phyloP scores from a whole-genome alignment of 176 grass and related monocot species.

The Eremochloa ophiuroides region DNA sequence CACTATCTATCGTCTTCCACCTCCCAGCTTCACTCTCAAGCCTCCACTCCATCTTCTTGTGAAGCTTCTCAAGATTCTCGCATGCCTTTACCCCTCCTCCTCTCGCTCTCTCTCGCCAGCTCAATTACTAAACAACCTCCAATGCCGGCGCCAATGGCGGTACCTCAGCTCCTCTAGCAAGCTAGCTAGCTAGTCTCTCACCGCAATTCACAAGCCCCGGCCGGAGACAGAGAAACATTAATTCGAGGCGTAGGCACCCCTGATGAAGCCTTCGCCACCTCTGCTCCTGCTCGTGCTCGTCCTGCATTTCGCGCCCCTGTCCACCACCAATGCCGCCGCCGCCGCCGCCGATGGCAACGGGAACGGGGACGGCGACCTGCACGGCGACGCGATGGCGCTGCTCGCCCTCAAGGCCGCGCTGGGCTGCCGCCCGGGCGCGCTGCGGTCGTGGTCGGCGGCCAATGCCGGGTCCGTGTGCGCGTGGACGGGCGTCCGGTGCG shows the following conservation, averaged over 20 bases:
- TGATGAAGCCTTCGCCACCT: conserved; percentile 30
- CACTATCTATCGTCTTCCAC: background rate
- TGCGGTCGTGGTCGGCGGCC: conserved; percentile 49
- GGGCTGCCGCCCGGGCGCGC: conserved; percentile 19
- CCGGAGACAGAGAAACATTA: background rate
- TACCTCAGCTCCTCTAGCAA: background rate
- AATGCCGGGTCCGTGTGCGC: conserved; percentile 63
- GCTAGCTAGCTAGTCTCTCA: no score
- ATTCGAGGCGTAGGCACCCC: background rate
- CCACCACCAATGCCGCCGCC: background rate
- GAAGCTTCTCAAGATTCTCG: conserved; percentile 87
- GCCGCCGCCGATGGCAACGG: background rate
- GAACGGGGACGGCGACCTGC: conserved; percentile 19
- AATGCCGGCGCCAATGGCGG: background rate
- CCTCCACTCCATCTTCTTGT: conserved; percentile 46
- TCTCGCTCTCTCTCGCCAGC: background rate
- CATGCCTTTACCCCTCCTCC: conserved; percentile 29
- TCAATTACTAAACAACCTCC: conserved; percentile 6
- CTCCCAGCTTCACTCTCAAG: conserved; percentile 63
- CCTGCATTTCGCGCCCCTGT: conserved; percentile 14
- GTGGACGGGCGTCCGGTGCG: conserved; percentile 73
- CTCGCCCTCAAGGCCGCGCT: conserved; percentile 49
- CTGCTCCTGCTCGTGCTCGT: conserved; percentile 14
- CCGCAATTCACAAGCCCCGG: background rate
- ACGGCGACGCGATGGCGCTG: conserved; percentile 52